Percentiles rank a stretch among this genome's conserved stretches.
These are phyloP conservation scores for Hypomontagnella submonticulosa DNA, from an alignment of 495 filamentous ascomycete genomes.

Conservation along the genomic window DNA sequence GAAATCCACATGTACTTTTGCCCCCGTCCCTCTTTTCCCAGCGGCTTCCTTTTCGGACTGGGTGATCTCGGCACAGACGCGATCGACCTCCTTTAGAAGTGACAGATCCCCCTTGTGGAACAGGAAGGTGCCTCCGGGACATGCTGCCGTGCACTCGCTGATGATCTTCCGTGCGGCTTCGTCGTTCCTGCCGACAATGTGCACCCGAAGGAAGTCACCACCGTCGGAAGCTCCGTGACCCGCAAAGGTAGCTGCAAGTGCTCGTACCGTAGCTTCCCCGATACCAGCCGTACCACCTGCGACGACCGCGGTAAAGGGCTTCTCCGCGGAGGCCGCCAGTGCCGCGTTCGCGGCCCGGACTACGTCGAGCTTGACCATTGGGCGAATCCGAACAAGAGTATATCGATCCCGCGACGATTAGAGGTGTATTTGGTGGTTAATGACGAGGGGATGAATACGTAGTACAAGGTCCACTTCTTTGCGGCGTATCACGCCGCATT, in stretches of 20 bases:
- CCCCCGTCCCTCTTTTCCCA: neutral
- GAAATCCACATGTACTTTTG: constrained; percentile 38
- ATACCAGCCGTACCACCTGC: constrained; percentile 44
- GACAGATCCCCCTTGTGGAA: constrained; percentile 42
- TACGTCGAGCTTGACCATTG: constrained; percentile 37
- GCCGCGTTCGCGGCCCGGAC: constrained; percentile 31
- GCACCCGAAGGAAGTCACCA: constrained; percentile 19
- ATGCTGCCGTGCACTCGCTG: constrained; percentile 22
- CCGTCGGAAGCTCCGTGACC: neutral
- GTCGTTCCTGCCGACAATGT: constrained; percentile 45
- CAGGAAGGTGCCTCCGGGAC: constrained; percentile 28
- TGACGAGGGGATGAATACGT: too few species aligned
- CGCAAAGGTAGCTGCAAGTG: constrained; percentile 33
- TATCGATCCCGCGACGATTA: neutral
- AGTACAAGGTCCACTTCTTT: too few species aligned
- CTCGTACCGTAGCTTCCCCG: constrained; percentile 35
- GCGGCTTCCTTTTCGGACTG: constrained; percentile 5
- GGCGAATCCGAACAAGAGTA: neutral
- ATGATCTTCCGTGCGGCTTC: constrained; percentile 36
- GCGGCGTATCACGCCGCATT: too few species aligned
- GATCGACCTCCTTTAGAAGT: constrained; percentile 39
- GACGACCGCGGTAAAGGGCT: constrained; percentile 41
- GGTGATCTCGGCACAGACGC: constrained; percentile 39
- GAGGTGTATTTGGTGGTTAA: neutral
- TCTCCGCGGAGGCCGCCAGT: constrained; percentile 12